Base-by-base conservation (phyloP, 257 asterid genomes). In the Scutellaria galericulata region DNA sequence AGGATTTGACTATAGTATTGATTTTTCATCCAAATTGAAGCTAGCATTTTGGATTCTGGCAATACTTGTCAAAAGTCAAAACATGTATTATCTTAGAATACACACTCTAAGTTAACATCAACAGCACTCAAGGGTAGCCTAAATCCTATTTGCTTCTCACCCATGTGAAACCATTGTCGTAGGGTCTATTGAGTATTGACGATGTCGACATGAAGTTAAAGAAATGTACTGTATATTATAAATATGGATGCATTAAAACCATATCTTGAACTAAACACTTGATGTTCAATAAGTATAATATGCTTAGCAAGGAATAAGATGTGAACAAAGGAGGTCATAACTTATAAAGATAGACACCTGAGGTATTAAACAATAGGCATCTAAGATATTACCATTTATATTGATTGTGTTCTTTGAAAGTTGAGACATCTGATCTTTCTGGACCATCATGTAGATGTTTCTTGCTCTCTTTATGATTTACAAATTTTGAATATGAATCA, bases 11-110 rank as follows among this genome's bases (percentile, higher is more conserved):
- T 15, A 18, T 12, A 15, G 4, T 57, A 68, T 75, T 62, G 14
- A 18, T 68, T 46, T 27, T 48, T 47, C 52, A 20, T 47, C 37
- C 15, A 37, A 35, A 71, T 27, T 47, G 60, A 57, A 62, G 63
- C 27, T 64, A 77, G 68, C 42, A 24, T 58, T 47, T 47, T 13
- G 44, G 47, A 73, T 15, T 69, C 45, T 50, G 31, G 55, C 57
- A 56, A 56, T 70, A 10, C 55, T 69, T 18, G 48, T 56, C 22
- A 24, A 27, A 12, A 31, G 46, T 42, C 45, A 64, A 64, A 46
- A 7, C 13, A 58, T 18, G 46, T 24, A 50, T 41, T 31, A 50
- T 9, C 31, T 15, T 9, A 39, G 61, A 14, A 22, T 65, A 52
- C 6, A 35, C 39, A 35, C 58, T 31, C 31, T 35, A 24, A 14